These are phyloP conservation scores for Fonsecaea monophora DNA, from an alignment of 2,329 filamentous ascomycete genomes.

Conservation along the genomic window DNA sequence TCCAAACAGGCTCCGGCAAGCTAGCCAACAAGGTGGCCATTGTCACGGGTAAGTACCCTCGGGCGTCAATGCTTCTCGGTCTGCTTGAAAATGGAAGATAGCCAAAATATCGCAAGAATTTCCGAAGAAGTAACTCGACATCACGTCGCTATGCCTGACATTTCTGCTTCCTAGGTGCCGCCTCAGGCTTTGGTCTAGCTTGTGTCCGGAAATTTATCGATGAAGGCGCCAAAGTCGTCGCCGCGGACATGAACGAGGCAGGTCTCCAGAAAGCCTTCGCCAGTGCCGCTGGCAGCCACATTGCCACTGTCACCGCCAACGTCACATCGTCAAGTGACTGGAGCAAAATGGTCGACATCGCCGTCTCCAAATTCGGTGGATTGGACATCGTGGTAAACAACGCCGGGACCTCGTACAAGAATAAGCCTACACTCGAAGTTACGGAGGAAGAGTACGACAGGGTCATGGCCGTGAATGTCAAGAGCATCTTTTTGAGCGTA, in stretches of 20 bases:
- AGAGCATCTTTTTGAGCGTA: conserved; percentile 49
- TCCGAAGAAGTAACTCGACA: background rate
- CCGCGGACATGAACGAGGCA: conserved; percentile 50
- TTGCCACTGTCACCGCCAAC: conserved; percentile 33
- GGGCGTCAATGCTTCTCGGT: background rate
- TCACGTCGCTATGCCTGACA: background rate
- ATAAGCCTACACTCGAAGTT: conserved; percentile 47
- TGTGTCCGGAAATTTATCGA: conserved; percentile 49
- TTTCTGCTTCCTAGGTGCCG: conserved; percentile 44
- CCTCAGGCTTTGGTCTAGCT: conserved; percentile 53
- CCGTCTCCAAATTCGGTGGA: conserved; percentile 36
- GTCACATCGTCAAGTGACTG: conserved; percentile 36
- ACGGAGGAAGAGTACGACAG: conserved; percentile 54
- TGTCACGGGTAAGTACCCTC: conserved; percentile 49
- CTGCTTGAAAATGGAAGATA: background rate
- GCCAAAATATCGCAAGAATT: background rate
- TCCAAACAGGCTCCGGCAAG: conserved; percentile 41
- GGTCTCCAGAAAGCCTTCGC: conserved; percentile 30
- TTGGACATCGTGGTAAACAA: conserved; percentile 40
- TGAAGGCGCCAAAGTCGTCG: conserved; percentile 52
- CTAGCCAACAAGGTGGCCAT: conserved; percentile 55
- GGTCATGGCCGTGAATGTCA: conserved; percentile 55
- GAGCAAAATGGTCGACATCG: conserved; percentile 36
- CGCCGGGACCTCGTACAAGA: conserved; percentile 39
- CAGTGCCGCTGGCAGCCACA: conserved; percentile 23